phyloP scores from a whole-genome alignment of 2,329 filamentous ascomycete genomes.

The Raffaelea deltoideospora region DNA sequence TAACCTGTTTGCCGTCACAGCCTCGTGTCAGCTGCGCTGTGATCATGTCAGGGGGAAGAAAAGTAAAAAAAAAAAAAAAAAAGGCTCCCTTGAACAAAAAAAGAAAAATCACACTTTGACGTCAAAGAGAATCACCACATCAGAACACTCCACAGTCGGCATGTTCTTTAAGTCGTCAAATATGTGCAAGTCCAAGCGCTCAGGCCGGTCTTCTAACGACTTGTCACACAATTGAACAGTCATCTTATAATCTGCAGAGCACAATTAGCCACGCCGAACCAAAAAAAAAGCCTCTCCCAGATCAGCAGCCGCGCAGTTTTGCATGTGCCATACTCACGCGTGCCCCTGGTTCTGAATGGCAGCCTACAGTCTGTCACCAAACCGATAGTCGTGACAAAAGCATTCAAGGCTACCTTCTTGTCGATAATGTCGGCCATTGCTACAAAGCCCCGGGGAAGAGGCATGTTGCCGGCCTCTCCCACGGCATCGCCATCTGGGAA shows the following conservation, averaged over 20 bases:
- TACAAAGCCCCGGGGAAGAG: conserved; percentile 24
- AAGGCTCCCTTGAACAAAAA: background rate
- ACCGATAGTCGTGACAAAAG: conserved; percentile 47
- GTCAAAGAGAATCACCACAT: conserved; percentile 49
- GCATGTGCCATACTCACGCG: background rate
- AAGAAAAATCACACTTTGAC: conserved; percentile 43
- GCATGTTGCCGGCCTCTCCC: conserved; percentile 2
- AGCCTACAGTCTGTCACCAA: conserved; percentile 50
- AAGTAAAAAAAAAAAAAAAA: background rate
- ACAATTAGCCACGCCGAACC: background rate
- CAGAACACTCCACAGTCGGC: conserved; percentile 33
- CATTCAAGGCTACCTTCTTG: conserved; percentile 14
- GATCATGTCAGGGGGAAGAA: background rate
- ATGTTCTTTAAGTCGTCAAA: conserved; percentile 40
- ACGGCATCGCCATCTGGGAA: no score
- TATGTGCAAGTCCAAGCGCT: conserved; percentile 36
- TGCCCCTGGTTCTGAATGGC: conserved; percentile 19
- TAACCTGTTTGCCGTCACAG: no score
- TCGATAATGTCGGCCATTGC: conserved; percentile 28
- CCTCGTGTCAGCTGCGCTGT: background rate
- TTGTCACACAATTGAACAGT: conserved; percentile 45
- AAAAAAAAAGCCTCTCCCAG: no score
- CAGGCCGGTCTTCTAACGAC: conserved; percentile 29
- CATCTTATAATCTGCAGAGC: conserved; percentile 39
- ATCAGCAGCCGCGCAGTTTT: no score